Percentiles rank a stretch among this genome's conserved stretches.
These are phyloP conservation scores for Termitomyces heimii DNA, from an alignment of 768 basidiomycete genomes.

Conservation along the genomic window DNA sequence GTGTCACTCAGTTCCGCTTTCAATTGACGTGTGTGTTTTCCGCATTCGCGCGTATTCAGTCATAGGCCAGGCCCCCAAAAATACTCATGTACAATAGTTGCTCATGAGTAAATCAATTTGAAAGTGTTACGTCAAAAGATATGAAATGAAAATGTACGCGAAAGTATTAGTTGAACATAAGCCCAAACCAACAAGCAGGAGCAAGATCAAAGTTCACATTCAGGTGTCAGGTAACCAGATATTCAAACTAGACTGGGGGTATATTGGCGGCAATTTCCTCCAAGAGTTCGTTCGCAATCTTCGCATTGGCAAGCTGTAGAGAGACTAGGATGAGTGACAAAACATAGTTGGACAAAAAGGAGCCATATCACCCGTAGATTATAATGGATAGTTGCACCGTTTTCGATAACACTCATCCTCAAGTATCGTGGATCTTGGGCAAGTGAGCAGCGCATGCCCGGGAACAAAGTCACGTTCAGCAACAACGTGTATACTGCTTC, in stretches of 20 bases:
- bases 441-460: slow-evolving; percentile 67
- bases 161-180: slow-evolving; percentile 12
- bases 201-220: neutral
- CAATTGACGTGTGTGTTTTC: neutral
- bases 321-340: slow-evolving; percentile 2
- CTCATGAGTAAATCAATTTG: neutral
- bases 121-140: neutral
- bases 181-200: neutral
- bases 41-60: neutral
- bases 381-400: slow-evolving; percentile 57
- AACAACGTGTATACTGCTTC: slow-evolving; percentile 74
- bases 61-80: neutral
- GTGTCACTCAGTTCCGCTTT: neutral
- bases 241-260: slow-evolving; percentile 24
- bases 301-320: slow-evolving; percentile 56
- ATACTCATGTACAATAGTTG: slow-evolving; percentile 4
- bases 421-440: slow-evolving; percentile 79
- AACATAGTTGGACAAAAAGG: neutral
- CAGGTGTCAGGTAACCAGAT: neutral
- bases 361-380: slow-evolving; percentile 58
- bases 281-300: slow-evolving; percentile 65
- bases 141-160: neutral
- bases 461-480: slow-evolving; percentile 71
- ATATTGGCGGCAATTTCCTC: slow-evolving; percentile 49
- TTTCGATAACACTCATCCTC: slow-evolving; percentile 68